These are phyloP conservation scores for Aureobasidium zeae DNA, from an alignment of 2,329 filamentous ascomycete species.

Conservation along the genomic window DNA sequence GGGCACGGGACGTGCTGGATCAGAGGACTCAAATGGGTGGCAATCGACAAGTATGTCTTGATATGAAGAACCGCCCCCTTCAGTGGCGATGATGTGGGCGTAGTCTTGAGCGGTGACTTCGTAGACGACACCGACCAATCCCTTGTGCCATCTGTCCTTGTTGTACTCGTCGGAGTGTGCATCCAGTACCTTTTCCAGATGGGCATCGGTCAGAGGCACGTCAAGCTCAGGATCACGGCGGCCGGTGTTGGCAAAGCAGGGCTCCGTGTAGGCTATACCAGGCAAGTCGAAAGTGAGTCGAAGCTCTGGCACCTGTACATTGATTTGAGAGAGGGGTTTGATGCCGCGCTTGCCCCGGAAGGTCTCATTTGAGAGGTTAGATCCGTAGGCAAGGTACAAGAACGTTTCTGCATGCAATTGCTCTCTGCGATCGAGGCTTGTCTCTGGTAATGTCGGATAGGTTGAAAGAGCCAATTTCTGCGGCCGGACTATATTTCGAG, in stretches of 20 bases:
- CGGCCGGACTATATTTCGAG: background rate
- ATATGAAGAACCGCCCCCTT: slow-evolving; percentile 81
- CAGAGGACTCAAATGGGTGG: slow-evolving; percentile 52
- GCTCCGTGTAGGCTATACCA: slow-evolving; percentile 77
- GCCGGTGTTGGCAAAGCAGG: slow-evolving; percentile 80
- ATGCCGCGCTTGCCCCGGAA: slow-evolving; percentile 73
- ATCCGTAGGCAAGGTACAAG: slow-evolving; percentile 64
- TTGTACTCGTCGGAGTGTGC: slow-evolving; percentile 32
- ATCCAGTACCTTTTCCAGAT: slow-evolving; percentile 9
- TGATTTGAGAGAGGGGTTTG: slow-evolving; percentile 67
- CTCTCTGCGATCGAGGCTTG: slow-evolving; percentile 8
- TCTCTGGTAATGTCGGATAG: background rate
- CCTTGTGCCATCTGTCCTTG: slow-evolving; percentile 63
- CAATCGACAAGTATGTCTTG: slow-evolving; percentile 74
- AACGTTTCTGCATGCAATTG: slow-evolving; percentile 21
- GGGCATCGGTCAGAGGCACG: slow-evolving; percentile 21
- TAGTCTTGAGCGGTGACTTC: slow-evolving; percentile 81
- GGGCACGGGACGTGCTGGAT: slow-evolving; percentile 49
- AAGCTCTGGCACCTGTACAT: slow-evolving; percentile 71
- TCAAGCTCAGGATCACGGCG: slow-evolving; percentile 41
- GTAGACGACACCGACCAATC: slow-evolving; percentile 87
- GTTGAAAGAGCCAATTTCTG: background rate
- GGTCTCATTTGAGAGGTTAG: slow-evolving; percentile 71
- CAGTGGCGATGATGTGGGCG: slow-evolving; percentile 75
- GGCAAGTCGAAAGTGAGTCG: slow-evolving; percentile 76